A percentile compares a stretch with the other conserved stretches of the same genome.
phyloP scores from a whole-genome alignment of 805 yeast genomes.

The Pichia membranifaciens region DNA sequence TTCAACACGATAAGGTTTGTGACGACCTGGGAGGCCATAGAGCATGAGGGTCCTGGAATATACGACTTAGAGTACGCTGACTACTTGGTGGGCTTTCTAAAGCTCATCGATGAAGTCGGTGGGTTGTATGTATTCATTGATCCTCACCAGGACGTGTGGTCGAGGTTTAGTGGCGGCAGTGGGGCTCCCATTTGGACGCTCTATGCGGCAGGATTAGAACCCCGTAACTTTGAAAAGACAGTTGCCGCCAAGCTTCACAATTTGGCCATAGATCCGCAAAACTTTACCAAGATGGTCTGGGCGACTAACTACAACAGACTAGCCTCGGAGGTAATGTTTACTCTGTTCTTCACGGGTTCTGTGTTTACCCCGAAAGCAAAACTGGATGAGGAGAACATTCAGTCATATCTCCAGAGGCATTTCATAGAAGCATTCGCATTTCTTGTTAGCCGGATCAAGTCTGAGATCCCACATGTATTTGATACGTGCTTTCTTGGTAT shows the following conservation, averaged over 20 bases:
- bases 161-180: conserved; percentile 80
- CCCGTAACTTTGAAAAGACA: conserved; percentile 59
- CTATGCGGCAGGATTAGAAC: conserved; percentile 82
- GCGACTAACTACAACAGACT: conserved; percentile 76
- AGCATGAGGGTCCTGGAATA: conserved; percentile 77
- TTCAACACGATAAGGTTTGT: conserved; percentile 72
- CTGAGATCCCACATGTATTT: conserved; percentile 39
- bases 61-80: conserved; percentile 76
- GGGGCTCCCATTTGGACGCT: conserved; percentile 96
- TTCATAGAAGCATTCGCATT: conserved; percentile 50
- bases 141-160: conserved; percentile 95
- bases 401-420: conserved; percentile 65
- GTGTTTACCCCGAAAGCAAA: conserved; percentile 69
- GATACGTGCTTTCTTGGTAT: conserved; percentile 59
- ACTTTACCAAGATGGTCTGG: conserved; percentile 86
- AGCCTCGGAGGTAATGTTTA: conserved; percentile 77
- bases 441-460: conserved; percentile 38
- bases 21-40: conserved; percentile 89
- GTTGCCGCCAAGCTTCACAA: conserved; percentile 81
- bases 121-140: conserved; percentile 77
- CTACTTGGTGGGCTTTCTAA: conserved; percentile 58
- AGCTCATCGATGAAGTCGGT: conserved; percentile 53
- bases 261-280: conserved; percentile 36
- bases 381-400: conserved; percentile 70
- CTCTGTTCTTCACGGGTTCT: conserved; percentile 76